Base-by-base conservation (phyloP, 768 basidiomycete genomes). In the Pisolithus orientalis region DNA sequence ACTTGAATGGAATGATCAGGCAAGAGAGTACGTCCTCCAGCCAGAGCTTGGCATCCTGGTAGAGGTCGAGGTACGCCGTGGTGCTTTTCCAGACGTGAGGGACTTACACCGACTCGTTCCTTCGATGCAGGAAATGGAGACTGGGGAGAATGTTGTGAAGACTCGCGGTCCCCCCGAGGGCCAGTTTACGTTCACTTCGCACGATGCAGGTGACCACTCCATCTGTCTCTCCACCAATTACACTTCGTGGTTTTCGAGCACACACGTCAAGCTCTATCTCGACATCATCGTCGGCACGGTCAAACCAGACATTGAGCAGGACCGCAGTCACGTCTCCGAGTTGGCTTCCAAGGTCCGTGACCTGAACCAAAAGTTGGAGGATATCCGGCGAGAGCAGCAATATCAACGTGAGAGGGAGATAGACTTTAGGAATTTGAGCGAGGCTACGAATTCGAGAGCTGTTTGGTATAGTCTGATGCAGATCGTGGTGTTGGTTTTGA, bases 401-500 rank as follows among this genome's bases (percentile, higher is more conserved):
- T 99, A 97, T 65, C 95, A 98, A 74, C 79, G 96, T 40, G 95
- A 99, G 72, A 76, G 96, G 58, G 96, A 99, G 70, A 77, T 89
- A 10, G 86, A 90, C 60, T 99, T 88, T 65, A 75, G 96, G 38
- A 74, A 93, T 70, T 69, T 97, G 56, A 94, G 90, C 60, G 96
- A 99, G 70, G 68, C 70, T 14, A 95, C 92, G 38, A 99, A 99
- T 71, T 73, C 85, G n/a, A 75, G 85, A 54, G 94, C 96, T 1
- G 89, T 98, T 43, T 98, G 92, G 91, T 98, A 96, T 70, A 93
- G 85, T 62, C 44, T 97, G 27, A 77, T 82, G 32, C 95, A 99
- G 75, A 91, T 98, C 53, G 69, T 79, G 13, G 85, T 95, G 10
- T 71, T 99, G 40, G 68, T 97, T 43, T 80, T 73, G 16, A 95